Conservation (phyloP, 2,329 filamentous ascomycete species). For the Chrysosphaeria jannelii region DNA sequence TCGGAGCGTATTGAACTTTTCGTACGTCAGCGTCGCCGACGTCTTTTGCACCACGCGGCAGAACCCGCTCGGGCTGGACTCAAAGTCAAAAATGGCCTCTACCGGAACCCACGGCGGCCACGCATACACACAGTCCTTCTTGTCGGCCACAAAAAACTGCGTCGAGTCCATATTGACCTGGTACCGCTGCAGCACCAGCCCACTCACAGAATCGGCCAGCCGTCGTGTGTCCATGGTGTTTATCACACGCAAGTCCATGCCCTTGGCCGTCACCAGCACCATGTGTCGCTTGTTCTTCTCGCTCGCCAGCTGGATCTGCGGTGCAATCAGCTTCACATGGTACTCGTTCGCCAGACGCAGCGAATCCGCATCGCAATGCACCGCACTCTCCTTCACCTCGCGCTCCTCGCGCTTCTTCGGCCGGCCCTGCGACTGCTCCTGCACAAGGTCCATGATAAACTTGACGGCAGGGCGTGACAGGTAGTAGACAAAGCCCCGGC, state of each 20-base stretch:
- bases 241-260: slow-evolving; percentile 92
- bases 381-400: slow-evolving; percentile 21
- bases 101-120: slow-evolving; percentile 98
- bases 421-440: slow-evolving; percentile 35
- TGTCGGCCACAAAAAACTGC: slow-evolving; percentile 91
- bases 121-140: slow-evolving; percentile 81
- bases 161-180: slow-evolving; percentile 89
- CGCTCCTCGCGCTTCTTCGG: slow-evolving; percentile 45
- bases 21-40: slow-evolving; percentile 74
- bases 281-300: slow-evolving; percentile 94
- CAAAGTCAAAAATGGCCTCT: slow-evolving; percentile 95
- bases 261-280: slow-evolving; percentile 86
- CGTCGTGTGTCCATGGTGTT: slow-evolving; percentile 95
- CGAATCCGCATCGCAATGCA: slow-evolving; percentile 23
- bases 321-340: slow-evolving; percentile 78
- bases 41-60: slow-evolving; percentile 91
- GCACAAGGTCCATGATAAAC: slow-evolving; percentile 91
- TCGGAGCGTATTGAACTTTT: slow-evolving; percentile 93
- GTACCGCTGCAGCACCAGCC: slow-evolving; percentile 81
- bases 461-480: slow-evolving; percentile 86
- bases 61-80: slow-evolving; percentile 87
- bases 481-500: slow-evolving; percentile 91
- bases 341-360: slow-evolving; percentile 70
- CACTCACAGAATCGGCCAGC: slow-evolving; percentile 75
- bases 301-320: slow-evolving; percentile 92